Evolutionary conservation across 2,329 filamentous ascomycete genomes (phyloP).

Genomic region (Pseudogymnoascus destructans): DNA sequence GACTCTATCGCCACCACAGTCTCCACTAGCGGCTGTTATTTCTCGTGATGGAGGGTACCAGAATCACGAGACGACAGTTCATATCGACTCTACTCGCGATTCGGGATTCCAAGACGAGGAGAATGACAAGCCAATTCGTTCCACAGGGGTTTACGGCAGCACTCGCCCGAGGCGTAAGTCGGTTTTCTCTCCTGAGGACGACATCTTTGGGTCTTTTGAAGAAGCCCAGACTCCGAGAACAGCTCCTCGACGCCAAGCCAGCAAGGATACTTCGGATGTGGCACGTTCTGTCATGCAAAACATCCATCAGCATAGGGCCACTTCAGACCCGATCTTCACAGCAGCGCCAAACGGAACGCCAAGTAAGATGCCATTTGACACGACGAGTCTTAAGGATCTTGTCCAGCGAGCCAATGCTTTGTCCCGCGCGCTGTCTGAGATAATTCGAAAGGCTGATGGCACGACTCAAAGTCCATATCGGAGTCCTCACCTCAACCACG

Average conservation of each 20-base stretch:
- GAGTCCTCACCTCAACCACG: conserved; percentile 33
- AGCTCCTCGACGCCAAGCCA: conserved; percentile 16
- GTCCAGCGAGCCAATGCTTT: conserved; percentile 49
- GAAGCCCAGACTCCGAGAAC: neutral
- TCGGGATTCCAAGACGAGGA: conserved; percentile 31
- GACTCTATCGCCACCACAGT: conserved; percentile 21
- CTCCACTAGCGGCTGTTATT: conserved; percentile 16
- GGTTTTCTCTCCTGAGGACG: conserved; percentile 52
- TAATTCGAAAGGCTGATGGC: conserved; percentile 45
- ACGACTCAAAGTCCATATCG: conserved; percentile 42
- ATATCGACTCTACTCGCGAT: conserved; percentile 36
- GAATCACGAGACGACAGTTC: conserved; percentile 22
- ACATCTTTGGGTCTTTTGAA: conserved; percentile 41
- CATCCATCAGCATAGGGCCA: conserved; percentile 42
- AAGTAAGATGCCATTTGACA: conserved; percentile 50
- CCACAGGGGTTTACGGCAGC: conserved; percentile 35
- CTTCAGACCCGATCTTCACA: conserved; percentile 28
- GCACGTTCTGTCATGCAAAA: conserved; percentile 48
- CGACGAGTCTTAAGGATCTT: conserved; percentile 53
- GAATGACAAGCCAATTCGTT: conserved; percentile 35
- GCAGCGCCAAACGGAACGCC: conserved; percentile 25
- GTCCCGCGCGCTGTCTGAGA: conserved; percentile 44
- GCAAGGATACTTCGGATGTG: conserved; percentile 34
- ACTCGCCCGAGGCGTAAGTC: conserved; percentile 40
- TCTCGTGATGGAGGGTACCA: neutral